Evolutionary conservation across 2,329 filamentous ascomycete genomes (phyloP).

Genomic region (Phialophora verrucosa): DNA sequence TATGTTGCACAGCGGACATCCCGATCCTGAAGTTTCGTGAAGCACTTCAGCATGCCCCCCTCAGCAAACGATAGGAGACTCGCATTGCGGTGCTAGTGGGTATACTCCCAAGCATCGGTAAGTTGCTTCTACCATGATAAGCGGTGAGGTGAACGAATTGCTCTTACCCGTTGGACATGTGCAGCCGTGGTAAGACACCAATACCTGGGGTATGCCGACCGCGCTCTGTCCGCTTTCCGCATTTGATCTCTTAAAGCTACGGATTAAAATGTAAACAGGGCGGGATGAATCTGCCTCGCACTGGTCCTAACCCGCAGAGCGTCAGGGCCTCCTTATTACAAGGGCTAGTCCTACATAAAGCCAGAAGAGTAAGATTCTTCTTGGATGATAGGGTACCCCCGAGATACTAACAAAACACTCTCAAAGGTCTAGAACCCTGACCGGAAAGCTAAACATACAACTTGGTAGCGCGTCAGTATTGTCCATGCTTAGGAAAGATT

Average conservation of each 20-base stretch:
- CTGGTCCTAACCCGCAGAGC: too few relatives aligned
- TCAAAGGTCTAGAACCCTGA: too few relatives aligned
- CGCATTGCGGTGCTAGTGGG: background rate
- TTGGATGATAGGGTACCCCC: too few relatives aligned
- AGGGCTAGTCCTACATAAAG: too few relatives aligned
- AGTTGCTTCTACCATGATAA: background rate
- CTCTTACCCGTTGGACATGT: background rate
- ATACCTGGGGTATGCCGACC: background rate
- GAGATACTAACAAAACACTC: too few relatives aligned
- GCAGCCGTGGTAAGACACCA: background rate
- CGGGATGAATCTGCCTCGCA: too few relatives aligned
- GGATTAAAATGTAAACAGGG: background rate
- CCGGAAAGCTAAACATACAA: too few relatives aligned
- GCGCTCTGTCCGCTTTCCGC: too few relatives aligned
- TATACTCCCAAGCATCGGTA: background rate
- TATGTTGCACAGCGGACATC: background rate
- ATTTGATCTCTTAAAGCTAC: background rate
- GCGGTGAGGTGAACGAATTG: background rate
- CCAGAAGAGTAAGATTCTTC: too few relatives aligned
- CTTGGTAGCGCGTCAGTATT: too few relatives aligned
- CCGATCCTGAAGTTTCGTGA: background rate
- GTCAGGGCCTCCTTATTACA: too few relatives aligned
- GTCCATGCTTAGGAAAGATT: too few relatives aligned
- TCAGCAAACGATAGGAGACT: background rate
- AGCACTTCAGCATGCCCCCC: background rate